These are phyloP conservation scores for Sapria himalayana DNA, from an alignment of 345 rosid genomes.

Conservation along the genomic window DNA sequence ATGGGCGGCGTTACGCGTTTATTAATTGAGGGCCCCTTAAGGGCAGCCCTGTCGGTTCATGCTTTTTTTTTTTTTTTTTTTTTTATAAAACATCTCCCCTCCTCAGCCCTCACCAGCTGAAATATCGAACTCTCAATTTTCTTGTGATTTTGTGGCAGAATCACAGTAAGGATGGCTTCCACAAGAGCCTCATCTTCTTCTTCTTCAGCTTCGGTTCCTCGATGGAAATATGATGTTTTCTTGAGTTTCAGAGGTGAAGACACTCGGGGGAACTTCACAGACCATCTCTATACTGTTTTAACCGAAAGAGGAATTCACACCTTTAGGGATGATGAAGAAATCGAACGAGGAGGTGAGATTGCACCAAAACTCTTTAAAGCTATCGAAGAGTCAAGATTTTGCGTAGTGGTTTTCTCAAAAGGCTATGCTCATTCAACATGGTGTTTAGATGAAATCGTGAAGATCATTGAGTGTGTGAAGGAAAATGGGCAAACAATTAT, in stretches of 20 bases:
- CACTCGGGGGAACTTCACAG: too few species aligned
- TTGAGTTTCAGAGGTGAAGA: conserved; percentile 4
- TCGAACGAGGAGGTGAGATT: not conserved
- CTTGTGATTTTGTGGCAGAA: too few species aligned
- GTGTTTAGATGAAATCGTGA: conserved; percentile 2
- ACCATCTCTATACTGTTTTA: not conserved
- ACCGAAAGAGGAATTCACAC: not conserved
- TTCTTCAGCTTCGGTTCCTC: not conserved
- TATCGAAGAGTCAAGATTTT: conserved; percentile 2
- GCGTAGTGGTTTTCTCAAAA: not conserved
- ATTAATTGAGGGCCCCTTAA: too few species aligned
- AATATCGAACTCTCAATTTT: too few species aligned
- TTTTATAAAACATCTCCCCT: too few species aligned
- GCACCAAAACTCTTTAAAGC: conserved; percentile 2
- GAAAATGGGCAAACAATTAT: not conserved
- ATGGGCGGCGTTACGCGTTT: too few species aligned
- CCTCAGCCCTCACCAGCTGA: too few species aligned
- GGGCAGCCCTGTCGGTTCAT: too few species aligned
- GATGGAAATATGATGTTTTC: conserved; percentile 5
- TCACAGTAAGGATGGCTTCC: too few species aligned
- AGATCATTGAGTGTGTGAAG: conserved; percentile 5
- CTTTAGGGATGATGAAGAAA: not conserved
- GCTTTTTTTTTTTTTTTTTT: too few species aligned
- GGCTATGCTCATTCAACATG: conserved; percentile 3
- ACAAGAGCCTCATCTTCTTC: too few species aligned